Evolutionary conservation across 202 grass and related monocot species (phyloP).

Genomic region (Alloteropsis angusta): DNA sequence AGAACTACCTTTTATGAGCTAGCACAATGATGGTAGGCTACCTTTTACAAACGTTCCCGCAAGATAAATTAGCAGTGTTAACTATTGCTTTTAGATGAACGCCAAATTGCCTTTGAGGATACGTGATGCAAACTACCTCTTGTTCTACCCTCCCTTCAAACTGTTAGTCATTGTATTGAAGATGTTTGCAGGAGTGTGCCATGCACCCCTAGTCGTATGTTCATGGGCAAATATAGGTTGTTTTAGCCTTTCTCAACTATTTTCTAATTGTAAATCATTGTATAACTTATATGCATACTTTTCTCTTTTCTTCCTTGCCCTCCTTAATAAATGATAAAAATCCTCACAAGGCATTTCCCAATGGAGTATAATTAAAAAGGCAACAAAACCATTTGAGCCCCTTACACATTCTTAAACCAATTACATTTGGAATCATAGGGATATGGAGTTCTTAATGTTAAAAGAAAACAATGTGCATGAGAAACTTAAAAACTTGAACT

Average conservation of each 20-base stretch:
- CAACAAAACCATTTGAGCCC: neutral
- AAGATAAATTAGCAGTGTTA: neutral
- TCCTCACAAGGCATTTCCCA: neutral
- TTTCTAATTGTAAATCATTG: neutral
- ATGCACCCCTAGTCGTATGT: too few species aligned
- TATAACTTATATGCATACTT: neutral
- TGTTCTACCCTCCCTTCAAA: too few species aligned
- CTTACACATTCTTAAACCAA: neutral
- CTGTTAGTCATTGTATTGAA: too few species aligned
- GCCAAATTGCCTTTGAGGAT: neutral
- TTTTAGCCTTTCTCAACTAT: neutral
- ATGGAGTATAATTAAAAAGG: neutral
- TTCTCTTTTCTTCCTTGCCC: too few species aligned
- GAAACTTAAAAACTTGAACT: neutral
- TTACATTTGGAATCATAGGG: neutral
- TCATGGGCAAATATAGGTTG: neutral
- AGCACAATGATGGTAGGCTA: constrained; percentile 1
- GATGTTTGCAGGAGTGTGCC: too few species aligned
- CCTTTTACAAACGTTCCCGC: neutral
- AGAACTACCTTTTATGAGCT: neutral
- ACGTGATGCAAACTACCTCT: neutral
- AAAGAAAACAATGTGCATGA: neutral
- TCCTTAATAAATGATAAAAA: neutral
- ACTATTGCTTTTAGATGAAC: neutral
- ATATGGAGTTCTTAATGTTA: neutral